Evolutionary conservation across 345 rosid genomes (phyloP).

Genomic region (Lumnitzera racemosa): DNA sequence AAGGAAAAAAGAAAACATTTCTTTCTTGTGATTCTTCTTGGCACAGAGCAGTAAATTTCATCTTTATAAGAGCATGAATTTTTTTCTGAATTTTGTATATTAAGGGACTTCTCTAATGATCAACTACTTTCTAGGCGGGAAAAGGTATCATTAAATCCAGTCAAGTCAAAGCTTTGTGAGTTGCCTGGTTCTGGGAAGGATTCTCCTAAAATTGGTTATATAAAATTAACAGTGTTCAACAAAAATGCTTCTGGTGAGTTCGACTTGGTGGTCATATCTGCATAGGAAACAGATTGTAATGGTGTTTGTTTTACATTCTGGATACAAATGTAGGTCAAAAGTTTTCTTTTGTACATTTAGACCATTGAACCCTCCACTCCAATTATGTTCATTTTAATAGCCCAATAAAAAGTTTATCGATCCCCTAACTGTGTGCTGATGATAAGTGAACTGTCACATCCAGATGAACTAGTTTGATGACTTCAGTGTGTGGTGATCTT

Average conservation of each 20-base stretch:
- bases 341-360: too few species aligned
- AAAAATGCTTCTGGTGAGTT: conserved; percentile 78
- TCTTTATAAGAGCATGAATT: not conserved
- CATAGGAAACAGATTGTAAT: not conserved
- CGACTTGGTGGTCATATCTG: not conserved
- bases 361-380: too few species aligned
- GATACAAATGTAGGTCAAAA: too few species aligned
- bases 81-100: not conserved
- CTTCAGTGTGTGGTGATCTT: too few species aligned
- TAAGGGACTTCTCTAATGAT: conserved; percentile 2
- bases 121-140: conserved; percentile 54
- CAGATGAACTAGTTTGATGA: too few species aligned
- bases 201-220: conserved; percentile 76
- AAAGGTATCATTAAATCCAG: conserved; percentile 77
- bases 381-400: too few species aligned
- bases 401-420: too few species aligned
- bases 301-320: not conserved
- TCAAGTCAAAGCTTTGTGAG: conserved; percentile 77
- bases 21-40: too few species aligned
- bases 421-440: too few species aligned
- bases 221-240: conserved; percentile 75
- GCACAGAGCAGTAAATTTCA: not conserved
- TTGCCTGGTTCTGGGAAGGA: conserved; percentile 63
- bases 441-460: too few species aligned
- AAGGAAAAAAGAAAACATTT: too few species aligned